Percentiles rank a stretch among this genome's conserved stretches.
These are phyloP conservation scores for Eucalyptus erythrocorys DNA, from an alignment of 345 rosid genomes.

Conservation along the genomic window DNA sequence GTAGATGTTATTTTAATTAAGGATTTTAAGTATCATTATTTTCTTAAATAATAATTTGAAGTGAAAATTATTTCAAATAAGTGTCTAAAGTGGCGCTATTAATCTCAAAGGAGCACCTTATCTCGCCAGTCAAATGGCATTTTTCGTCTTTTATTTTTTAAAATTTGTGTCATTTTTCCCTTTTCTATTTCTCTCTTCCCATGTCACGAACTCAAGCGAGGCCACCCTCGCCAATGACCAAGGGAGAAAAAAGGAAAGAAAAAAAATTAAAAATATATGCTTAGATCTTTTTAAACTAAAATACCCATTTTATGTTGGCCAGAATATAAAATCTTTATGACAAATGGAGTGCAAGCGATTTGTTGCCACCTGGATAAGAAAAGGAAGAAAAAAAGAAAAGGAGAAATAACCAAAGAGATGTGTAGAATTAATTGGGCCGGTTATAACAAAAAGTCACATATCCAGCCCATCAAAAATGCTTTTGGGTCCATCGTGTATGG, in stretches of 20 bases:
- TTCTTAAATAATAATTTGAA: too few relatives aligned
- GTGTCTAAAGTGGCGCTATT: fast-evolving
- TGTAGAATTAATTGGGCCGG: background rate
- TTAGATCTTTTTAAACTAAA: too few relatives aligned
- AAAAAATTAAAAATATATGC: fast-evolving
- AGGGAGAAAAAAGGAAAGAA: too few relatives aligned
- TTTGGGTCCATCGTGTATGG: background rate
- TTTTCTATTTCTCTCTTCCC: too few relatives aligned
- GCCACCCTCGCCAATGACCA: fast-evolving
- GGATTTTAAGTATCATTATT: too few relatives aligned
- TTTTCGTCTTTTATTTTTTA: too few relatives aligned
- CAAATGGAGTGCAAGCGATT: background rate
- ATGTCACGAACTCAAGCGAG: too few relatives aligned
- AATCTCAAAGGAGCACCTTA: fast-evolving
- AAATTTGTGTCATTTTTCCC: too few relatives aligned
- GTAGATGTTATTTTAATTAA: too few relatives aligned
- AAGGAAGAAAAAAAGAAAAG: background rate
- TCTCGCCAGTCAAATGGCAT: fast-evolving
- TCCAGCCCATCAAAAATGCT: background rate
- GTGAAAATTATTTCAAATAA: too few relatives aligned
- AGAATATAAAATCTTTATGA: background rate
- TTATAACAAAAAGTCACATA: background rate
- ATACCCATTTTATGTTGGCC: too few relatives aligned
- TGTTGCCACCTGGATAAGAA: background rate
- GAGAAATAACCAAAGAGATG: background rate